A percentile compares a stretch with the other conserved stretches of the same genome.
phyloP scores from a whole-genome alignment of 2,329 filamentous ascomycete genomes.

The Aspergillus fructus region DNA sequence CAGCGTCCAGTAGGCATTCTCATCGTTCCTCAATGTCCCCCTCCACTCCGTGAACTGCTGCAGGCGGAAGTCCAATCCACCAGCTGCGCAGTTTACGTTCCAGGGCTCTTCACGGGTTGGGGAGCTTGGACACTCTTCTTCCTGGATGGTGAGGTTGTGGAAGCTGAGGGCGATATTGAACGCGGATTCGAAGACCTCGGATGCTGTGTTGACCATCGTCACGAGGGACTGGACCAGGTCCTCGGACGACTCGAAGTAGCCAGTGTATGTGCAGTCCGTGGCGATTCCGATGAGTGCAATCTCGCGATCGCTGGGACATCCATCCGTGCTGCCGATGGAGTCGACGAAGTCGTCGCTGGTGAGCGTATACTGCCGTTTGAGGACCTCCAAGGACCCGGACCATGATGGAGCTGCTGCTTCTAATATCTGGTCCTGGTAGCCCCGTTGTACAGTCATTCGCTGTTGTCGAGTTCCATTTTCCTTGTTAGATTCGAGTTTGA shows the following conservation, averaged over 20 bases:
- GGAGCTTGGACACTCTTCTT: slow-evolving; percentile 68
- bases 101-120: slow-evolving; percentile 50
- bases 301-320: slow-evolving; percentile 81
- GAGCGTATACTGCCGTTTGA: slow-evolving; percentile 3
- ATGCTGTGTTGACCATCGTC: slow-evolving; percentile 76
- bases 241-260: slow-evolving; percentile 63
- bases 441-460: not conserved
- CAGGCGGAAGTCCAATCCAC: slow-evolving; percentile 19
- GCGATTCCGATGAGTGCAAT: slow-evolving; percentile 86
- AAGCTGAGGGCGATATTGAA: slow-evolving; percentile 93
- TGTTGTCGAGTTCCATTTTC: not conserved
- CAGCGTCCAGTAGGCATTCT: slow-evolving; percentile 88
- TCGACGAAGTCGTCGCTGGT: slow-evolving; percentile 48
- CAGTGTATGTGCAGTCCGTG: slow-evolving; percentile 84
- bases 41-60: slow-evolving; percentile 85
- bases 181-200: slow-evolving; percentile 77
- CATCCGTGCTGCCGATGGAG: slow-evolving; percentile 72
- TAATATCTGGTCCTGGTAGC: not conserved
- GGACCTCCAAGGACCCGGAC: not conserved
- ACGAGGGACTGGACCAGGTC: slow-evolving; percentile 29
- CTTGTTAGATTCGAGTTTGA: not conserved
- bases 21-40: slow-evolving; percentile 64
- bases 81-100: slow-evolving; percentile 21
- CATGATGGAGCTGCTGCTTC: not conserved
- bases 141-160: slow-evolving; percentile 75